Base-by-base conservation (phyloP, 805 yeast species). In the Candida morakotiae region DNA sequence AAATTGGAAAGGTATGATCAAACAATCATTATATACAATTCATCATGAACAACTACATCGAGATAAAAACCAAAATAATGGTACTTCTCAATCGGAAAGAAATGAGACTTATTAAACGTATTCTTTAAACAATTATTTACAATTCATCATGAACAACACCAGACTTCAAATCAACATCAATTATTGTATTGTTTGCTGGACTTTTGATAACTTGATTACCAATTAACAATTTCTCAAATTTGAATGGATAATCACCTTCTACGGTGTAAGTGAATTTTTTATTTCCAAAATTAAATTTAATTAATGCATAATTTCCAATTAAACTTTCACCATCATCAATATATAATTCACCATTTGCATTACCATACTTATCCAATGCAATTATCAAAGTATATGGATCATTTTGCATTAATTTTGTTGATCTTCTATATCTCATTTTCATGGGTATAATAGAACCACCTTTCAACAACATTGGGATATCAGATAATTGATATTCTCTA, bases 311-410 rank as follows among this genome's bases (percentile, higher is more conserved):
- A 19, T 76, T 79, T 5, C 82, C 83, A 2, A 67, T 73, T 47
- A 73, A 85, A 0, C 89, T 69, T 47, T 81, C 84, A 11, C 95
- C 96, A 58, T 89, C 98, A 56, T 89, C 98, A 25, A 83, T 58
- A 55, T 88, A 89, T 22, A 89, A 55, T 13, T 62, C 56, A 2
- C 85, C 84, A 0, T 58, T 56, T 0, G 89, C 87, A 5, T 49
- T 45, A 1, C 79, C 81, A 2, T 60, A 48, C 2, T 52, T 46
- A 39, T 67, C 68, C 9, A 81, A 67, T 0, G 85, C 86, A 29
- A 89, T 61, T 2, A 81, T 69, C 25, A 89, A 50, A 0, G 94
- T 83, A 55, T 79, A 87, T 3, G 97, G 96, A 55, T 89, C 98
- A 44, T 71, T 62, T 18, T 55, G 64, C 91, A 84, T 86, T 44